Conservation (phyloP, 1,139 yeast species). For the Suhomyces guaymorum region DNA sequence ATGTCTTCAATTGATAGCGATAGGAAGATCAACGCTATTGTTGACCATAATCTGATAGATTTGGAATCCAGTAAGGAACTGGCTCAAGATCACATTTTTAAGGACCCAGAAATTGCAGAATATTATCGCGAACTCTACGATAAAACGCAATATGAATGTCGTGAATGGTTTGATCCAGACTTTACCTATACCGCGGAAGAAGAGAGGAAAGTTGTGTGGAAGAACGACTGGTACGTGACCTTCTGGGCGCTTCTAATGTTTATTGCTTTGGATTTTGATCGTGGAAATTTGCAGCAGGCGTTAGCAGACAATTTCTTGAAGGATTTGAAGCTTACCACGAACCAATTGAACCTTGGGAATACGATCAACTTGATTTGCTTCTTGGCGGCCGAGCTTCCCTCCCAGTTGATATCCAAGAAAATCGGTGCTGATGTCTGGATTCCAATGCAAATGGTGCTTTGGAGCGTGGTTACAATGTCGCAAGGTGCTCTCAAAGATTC, state of each 20-base stretch:
- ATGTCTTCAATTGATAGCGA: slow-evolving; percentile 3
- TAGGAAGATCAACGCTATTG: slow-evolving; percentile 4
- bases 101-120: slow-evolving; percentile 43
- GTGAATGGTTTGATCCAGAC: slow-evolving; percentile 45
- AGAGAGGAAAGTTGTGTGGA: slow-evolving; percentile 40
- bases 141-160: slow-evolving; percentile 44
- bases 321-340: slow-evolving; percentile 45
- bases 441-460: slow-evolving; percentile 50
- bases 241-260: slow-evolving; percentile 52
- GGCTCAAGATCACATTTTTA: slow-evolving; percentile 11
- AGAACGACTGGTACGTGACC: slow-evolving; percentile 47
- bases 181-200: slow-evolving; percentile 48
- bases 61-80: slow-evolving; percentile 6
- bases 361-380: slow-evolving; percentile 48
- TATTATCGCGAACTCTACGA: slow-evolving; percentile 45
- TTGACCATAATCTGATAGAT: slow-evolving; percentile 3
- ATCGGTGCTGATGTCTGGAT: slow-evolving; percentile 57
- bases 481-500: slow-evolving; percentile 42
- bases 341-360: slow-evolving; percentile 51
- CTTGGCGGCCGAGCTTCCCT: slow-evolving; percentile 54
- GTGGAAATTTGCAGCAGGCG: slow-evolving; percentile 53
- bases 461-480: slow-evolving; percentile 52
- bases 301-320: slow-evolving; percentile 48
- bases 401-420: slow-evolving; percentile 53
- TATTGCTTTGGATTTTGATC: slow-evolving; percentile 52